Conservation (phyloP, 1,284 basidiomycete genomes). For the Crucibulum parvulum region DNA sequence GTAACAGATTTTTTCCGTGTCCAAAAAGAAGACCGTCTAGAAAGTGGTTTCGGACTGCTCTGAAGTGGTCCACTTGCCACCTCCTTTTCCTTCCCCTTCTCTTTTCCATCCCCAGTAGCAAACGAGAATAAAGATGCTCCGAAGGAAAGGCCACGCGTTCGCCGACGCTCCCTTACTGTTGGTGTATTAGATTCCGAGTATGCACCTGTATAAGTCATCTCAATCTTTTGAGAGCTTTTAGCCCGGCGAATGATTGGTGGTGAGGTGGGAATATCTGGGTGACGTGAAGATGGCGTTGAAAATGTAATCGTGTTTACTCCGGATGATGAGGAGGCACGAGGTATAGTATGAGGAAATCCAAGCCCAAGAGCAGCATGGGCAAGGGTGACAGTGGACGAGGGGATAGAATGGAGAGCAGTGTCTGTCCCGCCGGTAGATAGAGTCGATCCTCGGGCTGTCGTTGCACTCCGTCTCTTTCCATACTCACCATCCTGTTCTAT, state of each 20-base stretch:
- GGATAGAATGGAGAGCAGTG: constrained; percentile 11
- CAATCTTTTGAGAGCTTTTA: constrained; percentile 56
- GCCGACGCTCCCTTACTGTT: constrained; percentile 21
- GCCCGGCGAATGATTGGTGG: constrained; percentile 41
- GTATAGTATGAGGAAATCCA: constrained; percentile 59
- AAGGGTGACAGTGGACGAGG: constrained; percentile 51
- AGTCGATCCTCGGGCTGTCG: constrained; percentile 6
- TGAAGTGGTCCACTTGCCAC: constrained; percentile 16
- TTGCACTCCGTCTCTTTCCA: constrained; percentile 1
- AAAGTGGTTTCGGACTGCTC: constrained; percentile 43
- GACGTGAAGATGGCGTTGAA: constrained; percentile 22
- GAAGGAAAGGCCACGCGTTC: constrained; percentile 44
- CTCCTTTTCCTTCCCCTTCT: constrained; percentile 50
- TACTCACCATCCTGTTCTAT: not conserved
- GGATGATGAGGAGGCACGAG: constrained; percentile 49
- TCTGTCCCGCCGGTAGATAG: no score
- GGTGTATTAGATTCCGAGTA: constrained; percentile 8
- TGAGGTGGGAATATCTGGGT: constrained; percentile 13
- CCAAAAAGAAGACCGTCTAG: constrained; percentile 62
- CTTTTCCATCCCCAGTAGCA: constrained; percentile 44
- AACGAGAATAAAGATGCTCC: constrained; percentile 45
- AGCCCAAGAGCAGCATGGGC: constrained; percentile 66
- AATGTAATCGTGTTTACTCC: constrained; percentile 51
- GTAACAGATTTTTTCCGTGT: constrained; percentile 36
- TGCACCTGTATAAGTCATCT: constrained; percentile 16